Evolutionary conservation across 2,329 filamentous ascomycete genomes (phyloP).

Genomic region (Colletotrichum brevisporum): DNA sequence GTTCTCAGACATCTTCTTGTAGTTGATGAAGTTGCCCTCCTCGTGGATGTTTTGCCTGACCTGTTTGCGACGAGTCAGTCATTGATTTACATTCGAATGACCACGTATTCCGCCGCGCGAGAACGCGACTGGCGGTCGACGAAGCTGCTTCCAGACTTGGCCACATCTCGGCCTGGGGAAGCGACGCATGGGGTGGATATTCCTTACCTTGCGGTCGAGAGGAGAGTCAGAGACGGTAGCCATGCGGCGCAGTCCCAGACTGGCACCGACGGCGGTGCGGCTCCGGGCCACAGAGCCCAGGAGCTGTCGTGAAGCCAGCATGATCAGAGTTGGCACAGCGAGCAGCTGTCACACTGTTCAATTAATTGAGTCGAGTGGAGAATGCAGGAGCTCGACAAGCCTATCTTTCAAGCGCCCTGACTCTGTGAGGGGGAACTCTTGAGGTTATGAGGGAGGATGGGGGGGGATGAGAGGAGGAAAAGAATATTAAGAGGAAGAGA

Average conservation of each 20-base stretch:
- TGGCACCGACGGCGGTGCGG: slow-evolving; percentile 67
- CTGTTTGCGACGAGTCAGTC: slow-evolving; percentile 50
- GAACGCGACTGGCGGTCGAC: neutral
- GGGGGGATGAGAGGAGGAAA: slow-evolving; percentile 48
- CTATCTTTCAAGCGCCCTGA: slow-evolving; percentile 34
- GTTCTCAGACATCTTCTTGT: slow-evolving; percentile 99
- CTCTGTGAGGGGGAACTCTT: slow-evolving; percentile 28
- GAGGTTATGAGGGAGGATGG: slow-evolving; percentile 36
- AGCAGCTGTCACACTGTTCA: slow-evolving; percentile 45
- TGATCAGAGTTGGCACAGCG: slow-evolving; percentile 60
- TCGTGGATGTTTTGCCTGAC: slow-evolving; percentile 98
- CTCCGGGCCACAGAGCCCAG: slow-evolving; percentile 75
- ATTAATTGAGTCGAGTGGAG: slow-evolving; percentile 52
- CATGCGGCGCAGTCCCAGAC: slow-evolving; percentile 78
- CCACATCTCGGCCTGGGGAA: neutral
- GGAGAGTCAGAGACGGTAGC: slow-evolving; percentile 89
- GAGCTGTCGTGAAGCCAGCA: slow-evolving; percentile 81
- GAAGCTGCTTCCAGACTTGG: neutral
- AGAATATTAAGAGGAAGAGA: slow-evolving; percentile 42
- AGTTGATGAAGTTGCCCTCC: slow-evolving; percentile 98
- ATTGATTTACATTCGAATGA: neutral
- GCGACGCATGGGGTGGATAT: neutral
- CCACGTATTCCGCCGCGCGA: neutral
- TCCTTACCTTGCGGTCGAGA: slow-evolving; percentile 86
- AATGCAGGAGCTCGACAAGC: slow-evolving; percentile 37